A percentile compares a stretch with the other conserved stretches of the same genome.
These are phyloP conservation scores for Russula sp. DNA, from an alignment of 768 basidiomycete genomes.

Conservation along the genomic window DNA sequence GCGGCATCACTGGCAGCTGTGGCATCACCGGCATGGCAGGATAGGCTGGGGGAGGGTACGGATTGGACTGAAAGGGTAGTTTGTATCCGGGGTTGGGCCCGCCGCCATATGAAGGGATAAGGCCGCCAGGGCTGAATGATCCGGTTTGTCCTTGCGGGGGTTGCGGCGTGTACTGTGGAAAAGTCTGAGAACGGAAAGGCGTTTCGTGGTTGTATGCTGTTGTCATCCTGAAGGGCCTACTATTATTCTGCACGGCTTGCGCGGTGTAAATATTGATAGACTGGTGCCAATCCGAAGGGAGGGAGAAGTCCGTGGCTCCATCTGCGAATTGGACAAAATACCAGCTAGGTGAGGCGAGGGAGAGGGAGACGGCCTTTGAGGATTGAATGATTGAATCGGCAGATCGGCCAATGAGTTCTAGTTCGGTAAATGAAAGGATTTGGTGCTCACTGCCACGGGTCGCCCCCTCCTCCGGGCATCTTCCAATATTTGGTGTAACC, in stretches of 20 bases:
- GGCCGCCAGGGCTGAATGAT: background rate
- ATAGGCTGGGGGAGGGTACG: background rate
- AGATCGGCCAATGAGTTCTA: background rate
- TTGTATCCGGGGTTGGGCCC: background rate
- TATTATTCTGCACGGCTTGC: background rate
- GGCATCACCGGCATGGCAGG: too few species aligned
- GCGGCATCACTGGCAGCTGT: too few species aligned
- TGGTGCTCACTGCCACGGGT: background rate
- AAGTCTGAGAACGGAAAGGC: background rate
- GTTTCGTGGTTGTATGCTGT: background rate
- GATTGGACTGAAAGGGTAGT: background rate
- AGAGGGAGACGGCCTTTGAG: constrained; percentile 15
- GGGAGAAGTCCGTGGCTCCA: background rate
- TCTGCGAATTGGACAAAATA: constrained; percentile 23
- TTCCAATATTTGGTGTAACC: background rate
- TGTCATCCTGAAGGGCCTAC: background rate
- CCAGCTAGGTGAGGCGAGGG: constrained; percentile 7
- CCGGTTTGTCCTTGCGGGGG: background rate
- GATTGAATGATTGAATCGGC: background rate
- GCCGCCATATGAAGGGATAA: background rate
- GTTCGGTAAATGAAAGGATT: background rate
- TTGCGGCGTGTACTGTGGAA: background rate
- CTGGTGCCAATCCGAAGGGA: constrained; percentile 14
- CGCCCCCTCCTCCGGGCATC: constrained; percentile 9
- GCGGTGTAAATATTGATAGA: background rate